A percentile compares a stretch with the other conserved stretches of the same genome.
Evolutionary conservation across 2,329 filamentous ascomycete genomes (phyloP).

Genomic region (Neofusicoccum umdonicola): DNA sequence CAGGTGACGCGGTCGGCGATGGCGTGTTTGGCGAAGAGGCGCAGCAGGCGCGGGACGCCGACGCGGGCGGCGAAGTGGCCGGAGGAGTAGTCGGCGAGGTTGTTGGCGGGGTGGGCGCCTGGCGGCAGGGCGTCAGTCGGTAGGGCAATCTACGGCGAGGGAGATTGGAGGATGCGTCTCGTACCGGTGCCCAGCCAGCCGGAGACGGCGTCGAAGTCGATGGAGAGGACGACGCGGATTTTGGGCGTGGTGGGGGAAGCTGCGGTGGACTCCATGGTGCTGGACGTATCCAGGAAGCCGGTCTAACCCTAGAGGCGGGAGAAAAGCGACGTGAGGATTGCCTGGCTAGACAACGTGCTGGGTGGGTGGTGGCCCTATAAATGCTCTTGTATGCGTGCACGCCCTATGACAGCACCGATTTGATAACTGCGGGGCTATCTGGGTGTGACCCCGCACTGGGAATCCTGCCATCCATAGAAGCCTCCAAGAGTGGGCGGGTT

Average conservation of each 20-base stretch:
- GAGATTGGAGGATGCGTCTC: not conserved
- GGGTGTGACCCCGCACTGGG: not conserved
- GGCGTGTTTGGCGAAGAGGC: slow-evolving; percentile 51
- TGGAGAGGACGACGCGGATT: slow-evolving; percentile 42
- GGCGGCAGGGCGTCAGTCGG: not conserved
- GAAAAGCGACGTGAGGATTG: too few relatives aligned
- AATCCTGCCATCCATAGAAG: too few relatives aligned
- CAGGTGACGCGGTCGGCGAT: slow-evolving; percentile 56
- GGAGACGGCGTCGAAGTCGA: slow-evolving; percentile 59
- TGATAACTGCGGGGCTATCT: not conserved
- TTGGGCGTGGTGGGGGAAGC: slow-evolving; percentile 21
- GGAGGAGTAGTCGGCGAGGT: slow-evolving; percentile 54
- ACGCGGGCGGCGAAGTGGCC: slow-evolving; percentile 58
- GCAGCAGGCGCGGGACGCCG: slow-evolving; percentile 56
- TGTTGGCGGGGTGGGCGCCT: slow-evolving; percentile 52
- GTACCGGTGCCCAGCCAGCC: slow-evolving; percentile 56
- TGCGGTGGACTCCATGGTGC: not conserved
- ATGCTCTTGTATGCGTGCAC: not conserved
- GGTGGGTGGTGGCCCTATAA: not conserved
- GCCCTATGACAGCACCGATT: not conserved
- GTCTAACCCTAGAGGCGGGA: too few relatives aligned
- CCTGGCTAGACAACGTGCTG: too few relatives aligned
- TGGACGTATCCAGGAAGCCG: too few relatives aligned
- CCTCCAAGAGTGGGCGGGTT: not conserved
- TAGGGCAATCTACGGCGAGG: not conserved